Percentiles rank a stretch among this genome's conserved stretches.
Evolutionary conservation across 177 flowering plant species (phyloP).

Genomic region (Telopea speciosissima): DNA sequence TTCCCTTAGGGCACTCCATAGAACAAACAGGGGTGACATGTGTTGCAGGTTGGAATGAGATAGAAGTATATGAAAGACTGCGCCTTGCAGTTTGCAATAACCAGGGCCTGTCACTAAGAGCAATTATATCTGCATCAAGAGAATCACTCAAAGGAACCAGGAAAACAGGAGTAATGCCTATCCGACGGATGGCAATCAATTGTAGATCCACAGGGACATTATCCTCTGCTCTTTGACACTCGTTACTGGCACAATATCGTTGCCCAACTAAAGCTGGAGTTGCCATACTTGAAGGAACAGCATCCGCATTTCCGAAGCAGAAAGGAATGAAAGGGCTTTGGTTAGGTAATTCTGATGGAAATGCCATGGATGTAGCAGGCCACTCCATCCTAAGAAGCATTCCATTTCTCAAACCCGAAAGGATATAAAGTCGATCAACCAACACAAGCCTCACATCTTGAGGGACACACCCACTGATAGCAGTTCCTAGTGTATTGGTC

Average conservation of each 20-base stretch:
- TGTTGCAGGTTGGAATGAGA: constrained; percentile 88
- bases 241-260: constrained; percentile 15
- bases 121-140: constrained; percentile 72
- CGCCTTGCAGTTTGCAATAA: constrained; percentile 92
- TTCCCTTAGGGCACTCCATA: constrained; percentile 78
- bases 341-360: constrained; percentile 21
- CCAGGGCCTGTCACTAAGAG: constrained; percentile 98
- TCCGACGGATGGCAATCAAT: constrained; percentile 80
- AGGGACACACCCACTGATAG: constrained; percentile 81
- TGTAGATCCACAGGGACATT: constrained; percentile 50
- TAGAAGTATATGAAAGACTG: constrained; percentile 83
- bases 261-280: constrained; percentile 16
- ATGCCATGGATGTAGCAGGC: constrained; percentile 40
- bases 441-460: constrained; percentile 94
- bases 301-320: constrained; percentile 14
- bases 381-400: constrained; percentile 96
- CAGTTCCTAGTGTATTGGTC: constrained; percentile 56
- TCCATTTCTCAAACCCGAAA: constrained; percentile 92
- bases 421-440: constrained; percentile 71
- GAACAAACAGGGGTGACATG: constrained; percentile 89
- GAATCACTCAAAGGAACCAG: constrained; percentile 75
- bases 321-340: constrained; percentile 22
- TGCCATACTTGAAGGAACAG: constrained; percentile 15
- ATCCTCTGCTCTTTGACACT: constrained; percentile 25
- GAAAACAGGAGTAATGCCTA: constrained; percentile 93